Evolutionary conservation across 352 stramenopile genomes (phyloP).

Genomic region (Phytopythium boreale): DNA sequence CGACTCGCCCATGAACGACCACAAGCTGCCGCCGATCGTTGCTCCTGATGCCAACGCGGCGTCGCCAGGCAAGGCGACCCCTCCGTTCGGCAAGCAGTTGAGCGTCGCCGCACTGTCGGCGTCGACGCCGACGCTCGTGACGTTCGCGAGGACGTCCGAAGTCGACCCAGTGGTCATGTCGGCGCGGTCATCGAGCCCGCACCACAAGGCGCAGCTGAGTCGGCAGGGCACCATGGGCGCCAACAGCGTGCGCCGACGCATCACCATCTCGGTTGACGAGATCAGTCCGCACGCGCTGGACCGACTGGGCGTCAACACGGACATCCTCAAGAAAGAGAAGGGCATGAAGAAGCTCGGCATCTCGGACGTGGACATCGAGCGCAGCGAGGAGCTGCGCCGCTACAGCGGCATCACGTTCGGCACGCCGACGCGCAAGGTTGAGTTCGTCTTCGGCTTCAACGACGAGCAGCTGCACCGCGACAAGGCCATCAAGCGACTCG

Average conservation of each 20-base stretch:
- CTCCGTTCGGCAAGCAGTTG: not conserved
- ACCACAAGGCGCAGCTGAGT: not conserved
- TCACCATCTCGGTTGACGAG: slow-evolving; percentile 22
- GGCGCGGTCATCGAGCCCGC: not conserved
- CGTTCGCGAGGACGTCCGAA: slow-evolving; percentile 2
- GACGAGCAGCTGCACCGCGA: slow-evolving; percentile 56
- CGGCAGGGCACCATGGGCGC: not conserved
- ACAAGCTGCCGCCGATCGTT: slow-evolving; percentile 4
- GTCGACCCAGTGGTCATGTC: not conserved
- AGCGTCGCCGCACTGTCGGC: not conserved
- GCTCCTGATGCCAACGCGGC: not conserved
- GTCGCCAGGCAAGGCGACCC: not conserved
- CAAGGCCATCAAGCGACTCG: slow-evolving; percentile 53
- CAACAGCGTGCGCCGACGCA: slow-evolving; percentile 14
- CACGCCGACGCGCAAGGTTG: slow-evolving; percentile 33
- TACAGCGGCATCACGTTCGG: slow-evolving; percentile 42
- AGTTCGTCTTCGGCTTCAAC: slow-evolving; percentile 67
- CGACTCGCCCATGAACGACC: not conserved
- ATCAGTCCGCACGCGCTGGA: slow-evolving; percentile 50
- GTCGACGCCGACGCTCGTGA: slow-evolving; percentile 5
- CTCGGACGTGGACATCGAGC: slow-evolving; percentile 56
- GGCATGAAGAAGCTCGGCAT: slow-evolving; percentile 77
- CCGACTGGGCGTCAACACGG: slow-evolving; percentile 52
- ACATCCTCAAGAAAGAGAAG: slow-evolving; percentile 70
- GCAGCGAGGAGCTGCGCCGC: slow-evolving; percentile 46